A percentile compares a stretch with the other conserved stretches of the same genome.
These are phyloP conservation scores for Pilasporangium apinafurcum DNA, from an alignment of 352 stramenopile species.

Conservation along the genomic window DNA sequence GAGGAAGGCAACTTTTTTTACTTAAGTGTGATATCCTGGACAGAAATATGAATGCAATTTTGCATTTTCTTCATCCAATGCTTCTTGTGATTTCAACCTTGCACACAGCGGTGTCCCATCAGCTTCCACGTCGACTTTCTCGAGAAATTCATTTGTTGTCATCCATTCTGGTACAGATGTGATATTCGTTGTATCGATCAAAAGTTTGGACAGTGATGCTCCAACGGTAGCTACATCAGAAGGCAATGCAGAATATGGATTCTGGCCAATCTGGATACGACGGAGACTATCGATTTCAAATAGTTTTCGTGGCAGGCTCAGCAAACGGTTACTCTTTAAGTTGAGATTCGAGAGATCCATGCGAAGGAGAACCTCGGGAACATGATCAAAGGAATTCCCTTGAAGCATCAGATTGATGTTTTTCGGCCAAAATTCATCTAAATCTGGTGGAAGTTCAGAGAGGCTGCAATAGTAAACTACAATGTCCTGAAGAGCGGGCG, in stretches of 20 bases:
- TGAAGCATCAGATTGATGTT: slow-evolving; percentile 14
- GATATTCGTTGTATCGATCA: neutral
- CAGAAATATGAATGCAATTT: neutral
- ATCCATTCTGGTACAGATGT: slow-evolving; percentile 3
- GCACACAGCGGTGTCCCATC: neutral
- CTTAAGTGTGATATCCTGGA: too few species aligned
- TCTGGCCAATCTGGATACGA: neutral
- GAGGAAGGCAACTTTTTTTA: too few species aligned
- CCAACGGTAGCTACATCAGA: neutral
- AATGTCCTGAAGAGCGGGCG: slow-evolving; percentile 14
- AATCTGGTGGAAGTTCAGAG: slow-evolving; percentile 15
- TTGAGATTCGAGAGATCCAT: slow-evolving; percentile 5
- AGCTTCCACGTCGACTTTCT: neutral
- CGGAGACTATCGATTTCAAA: slow-evolving; percentile 2
- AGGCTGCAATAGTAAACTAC: slow-evolving; percentile 29
- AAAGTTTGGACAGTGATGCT: neutral
- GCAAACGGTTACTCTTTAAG: neutral
- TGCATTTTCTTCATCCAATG: neutral
- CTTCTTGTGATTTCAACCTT: neutral
- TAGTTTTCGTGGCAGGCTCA: neutral
- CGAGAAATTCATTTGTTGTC: neutral
- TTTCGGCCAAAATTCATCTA: slow-evolving; percentile 21
- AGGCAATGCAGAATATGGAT: neutral
- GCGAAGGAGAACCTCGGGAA: slow-evolving; percentile 13
- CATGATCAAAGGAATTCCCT: slow-evolving; percentile 5